Conservation (phyloP, 2,329 filamentous ascomycete genomes). For the Aspergillus ibericus region DNA sequence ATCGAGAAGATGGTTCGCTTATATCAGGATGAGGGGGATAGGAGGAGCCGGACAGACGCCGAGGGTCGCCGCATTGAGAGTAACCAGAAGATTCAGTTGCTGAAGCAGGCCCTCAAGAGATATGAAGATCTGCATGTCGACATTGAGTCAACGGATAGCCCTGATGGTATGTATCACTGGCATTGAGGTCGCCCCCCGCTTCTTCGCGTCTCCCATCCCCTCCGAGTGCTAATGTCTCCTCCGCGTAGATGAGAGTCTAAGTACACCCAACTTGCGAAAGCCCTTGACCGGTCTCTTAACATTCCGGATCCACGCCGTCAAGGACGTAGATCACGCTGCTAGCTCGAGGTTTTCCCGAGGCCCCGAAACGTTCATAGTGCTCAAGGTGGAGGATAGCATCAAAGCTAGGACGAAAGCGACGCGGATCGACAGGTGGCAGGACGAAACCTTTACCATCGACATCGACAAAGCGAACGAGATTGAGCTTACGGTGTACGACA, state of each 20-base stretch:
- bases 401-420: slow-evolving; percentile 84
- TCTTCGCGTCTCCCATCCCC: neutral
- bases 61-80: slow-evolving; percentile 88
- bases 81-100: slow-evolving; percentile 93
- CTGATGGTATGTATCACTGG: slow-evolving; percentile 65
- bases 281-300: slow-evolving; percentile 89
- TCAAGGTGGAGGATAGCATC: slow-evolving; percentile 94
- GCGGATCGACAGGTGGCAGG: slow-evolving; percentile 85
- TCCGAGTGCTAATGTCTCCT: slow-evolving; percentile 25
- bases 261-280: slow-evolving; percentile 90
- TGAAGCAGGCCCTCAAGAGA: slow-evolving; percentile 93
- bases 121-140: slow-evolving; percentile 98
- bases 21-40: slow-evolving; percentile 95
- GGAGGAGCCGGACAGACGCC: slow-evolving; percentile 91
- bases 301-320: slow-evolving; percentile 82
- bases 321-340: slow-evolving; percentile 90
- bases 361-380: slow-evolving; percentile 90
- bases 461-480: slow-evolving; percentile 99
- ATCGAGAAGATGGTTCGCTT: slow-evolving; percentile 99
- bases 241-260: slow-evolving; percentile 84
- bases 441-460: slow-evolving; percentile 86
- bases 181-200: neutral
- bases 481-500: slow-evolving; percentile 96
- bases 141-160: slow-evolving; percentile 73
- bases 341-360: slow-evolving; percentile 80